Evolutionary conservation across 177 flowering plant genomes (phyloP).

Genomic region (Vitis hybrid): DNA sequence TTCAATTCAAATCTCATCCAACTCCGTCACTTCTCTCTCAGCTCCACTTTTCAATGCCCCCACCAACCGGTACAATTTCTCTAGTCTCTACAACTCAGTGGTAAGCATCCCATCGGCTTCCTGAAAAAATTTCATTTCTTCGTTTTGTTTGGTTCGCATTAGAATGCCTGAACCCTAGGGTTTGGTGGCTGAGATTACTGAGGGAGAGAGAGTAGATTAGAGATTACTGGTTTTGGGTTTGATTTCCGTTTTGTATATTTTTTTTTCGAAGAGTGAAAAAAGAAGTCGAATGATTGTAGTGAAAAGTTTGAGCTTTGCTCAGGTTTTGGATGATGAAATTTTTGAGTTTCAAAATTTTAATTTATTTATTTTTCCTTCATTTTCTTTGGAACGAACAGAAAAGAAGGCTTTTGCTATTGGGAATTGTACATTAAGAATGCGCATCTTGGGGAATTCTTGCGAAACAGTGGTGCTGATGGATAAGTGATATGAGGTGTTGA

Average conservation of each 20-base stretch:
- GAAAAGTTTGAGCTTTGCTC: too few species aligned
- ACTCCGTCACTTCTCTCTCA: not conserved
- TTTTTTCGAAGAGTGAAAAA: not conserved
- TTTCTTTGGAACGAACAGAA: not conserved
- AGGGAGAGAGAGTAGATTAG: not conserved
- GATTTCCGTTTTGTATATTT: not conserved
- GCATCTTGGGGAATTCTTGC: not conserved
- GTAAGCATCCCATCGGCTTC: not conserved
- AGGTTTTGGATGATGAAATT: not conserved
- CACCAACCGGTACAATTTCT: constrained; percentile 4
- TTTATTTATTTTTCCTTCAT: not conserved
- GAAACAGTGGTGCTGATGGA: constrained; percentile 10
- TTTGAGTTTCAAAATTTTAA: not conserved
- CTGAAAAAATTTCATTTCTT: not conserved
- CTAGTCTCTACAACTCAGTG: constrained; percentile 2
- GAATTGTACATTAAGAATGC: constrained; percentile 5
- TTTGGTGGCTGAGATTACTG: not conserved
- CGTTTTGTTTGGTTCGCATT: not conserved
- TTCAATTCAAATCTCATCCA: constrained; percentile 5
- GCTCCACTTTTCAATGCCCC: not conserved
- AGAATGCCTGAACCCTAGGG: constrained; percentile 1
- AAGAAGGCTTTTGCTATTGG: not conserved
- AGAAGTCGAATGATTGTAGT: not conserved
- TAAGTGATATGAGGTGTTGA: constrained; percentile 54
- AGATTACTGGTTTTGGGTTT: not conserved